Evolutionary conservation across 2,329 filamentous ascomycete genomes (phyloP).

Genomic region (Penicillium palitans): DNA sequence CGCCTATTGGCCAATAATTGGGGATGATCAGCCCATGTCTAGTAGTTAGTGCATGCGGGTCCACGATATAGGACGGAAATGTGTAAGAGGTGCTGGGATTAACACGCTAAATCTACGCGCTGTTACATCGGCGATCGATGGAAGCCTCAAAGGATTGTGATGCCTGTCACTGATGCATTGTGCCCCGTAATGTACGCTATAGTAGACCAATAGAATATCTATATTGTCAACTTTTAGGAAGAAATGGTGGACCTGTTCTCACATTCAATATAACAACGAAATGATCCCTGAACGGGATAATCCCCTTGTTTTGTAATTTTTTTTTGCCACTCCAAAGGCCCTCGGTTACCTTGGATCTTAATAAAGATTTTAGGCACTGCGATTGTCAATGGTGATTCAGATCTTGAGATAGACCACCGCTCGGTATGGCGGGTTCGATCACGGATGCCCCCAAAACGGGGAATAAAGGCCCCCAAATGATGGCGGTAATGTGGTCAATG

Average conservation of each 20-base stretch:
- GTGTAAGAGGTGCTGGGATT: background rate
- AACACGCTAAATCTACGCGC: background rate
- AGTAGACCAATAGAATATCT: background rate
- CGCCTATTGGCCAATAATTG: background rate
- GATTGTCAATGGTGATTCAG: background rate
- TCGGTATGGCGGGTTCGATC: background rate
- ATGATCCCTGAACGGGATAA: background rate
- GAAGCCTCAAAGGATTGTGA: background rate
- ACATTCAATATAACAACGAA: background rate
- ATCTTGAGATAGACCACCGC: background rate
- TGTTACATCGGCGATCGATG: background rate
- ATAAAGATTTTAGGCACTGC: background rate
- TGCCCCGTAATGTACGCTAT: background rate
- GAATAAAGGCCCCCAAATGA: slow-evolving; percentile 29
- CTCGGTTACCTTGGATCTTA: background rate
- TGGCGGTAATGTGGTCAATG: slow-evolving; percentile 34
- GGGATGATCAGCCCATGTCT: background rate
- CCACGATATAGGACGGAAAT: background rate
- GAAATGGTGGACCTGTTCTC: background rate
- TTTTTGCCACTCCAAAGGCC: background rate
- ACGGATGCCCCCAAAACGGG: background rate
- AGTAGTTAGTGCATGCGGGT: background rate
- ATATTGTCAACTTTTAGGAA: background rate
- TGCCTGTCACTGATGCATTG: background rate
- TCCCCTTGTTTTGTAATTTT: background rate